These are phyloP conservation scores for Leptographium galeiforme DNA, from an alignment of 2,329 filamentous ascomycete species.

Conservation along the genomic window DNA sequence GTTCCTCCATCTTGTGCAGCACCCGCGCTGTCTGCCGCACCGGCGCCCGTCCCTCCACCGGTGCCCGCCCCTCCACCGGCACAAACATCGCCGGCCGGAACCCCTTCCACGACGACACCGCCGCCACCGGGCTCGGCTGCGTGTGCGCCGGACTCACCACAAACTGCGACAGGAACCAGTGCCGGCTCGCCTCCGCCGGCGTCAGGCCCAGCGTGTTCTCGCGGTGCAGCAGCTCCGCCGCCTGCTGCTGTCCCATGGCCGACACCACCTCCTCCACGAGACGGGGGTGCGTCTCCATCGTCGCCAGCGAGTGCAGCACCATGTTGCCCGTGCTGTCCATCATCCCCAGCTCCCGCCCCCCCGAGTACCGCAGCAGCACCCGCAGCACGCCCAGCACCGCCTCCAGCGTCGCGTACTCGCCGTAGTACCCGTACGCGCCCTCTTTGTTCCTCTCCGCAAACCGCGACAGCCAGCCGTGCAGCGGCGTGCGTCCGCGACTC, in stretches of 20 bases:
- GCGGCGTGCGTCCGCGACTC: constrained; percentile 45
- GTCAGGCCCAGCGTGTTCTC: constrained; percentile 70
- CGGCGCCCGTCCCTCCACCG: not conserved
- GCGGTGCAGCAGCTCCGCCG: constrained; percentile 37
- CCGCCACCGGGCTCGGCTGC: constrained; percentile 7
- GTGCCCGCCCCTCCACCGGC: not conserved
- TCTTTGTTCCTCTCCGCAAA: not conserved
- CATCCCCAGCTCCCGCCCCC: constrained; percentile 40
- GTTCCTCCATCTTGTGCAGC: not conserved
- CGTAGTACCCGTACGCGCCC: not conserved
- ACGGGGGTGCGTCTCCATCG: constrained; percentile 19
- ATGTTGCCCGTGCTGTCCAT: constrained; percentile 55
- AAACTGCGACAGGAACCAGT: constrained; percentile 30
- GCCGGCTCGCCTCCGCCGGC: constrained; percentile 52
- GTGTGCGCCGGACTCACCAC: constrained; percentile 12
- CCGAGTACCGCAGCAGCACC: constrained; percentile 37
- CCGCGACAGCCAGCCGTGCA: constrained; percentile 41
- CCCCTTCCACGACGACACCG: not conserved
- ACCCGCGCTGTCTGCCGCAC: not conserved
- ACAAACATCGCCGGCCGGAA: not conserved
- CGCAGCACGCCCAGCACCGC: constrained; percentile 29
- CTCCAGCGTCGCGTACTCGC: constrained; percentile 14
- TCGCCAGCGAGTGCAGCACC: constrained; percentile 44
- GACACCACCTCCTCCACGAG: constrained; percentile 35
- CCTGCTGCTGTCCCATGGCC: constrained; percentile 26